Evolutionary conservation across 2,329 filamentous ascomycete species (phyloP).

Genomic region (Lachnellula hyalina): DNA sequence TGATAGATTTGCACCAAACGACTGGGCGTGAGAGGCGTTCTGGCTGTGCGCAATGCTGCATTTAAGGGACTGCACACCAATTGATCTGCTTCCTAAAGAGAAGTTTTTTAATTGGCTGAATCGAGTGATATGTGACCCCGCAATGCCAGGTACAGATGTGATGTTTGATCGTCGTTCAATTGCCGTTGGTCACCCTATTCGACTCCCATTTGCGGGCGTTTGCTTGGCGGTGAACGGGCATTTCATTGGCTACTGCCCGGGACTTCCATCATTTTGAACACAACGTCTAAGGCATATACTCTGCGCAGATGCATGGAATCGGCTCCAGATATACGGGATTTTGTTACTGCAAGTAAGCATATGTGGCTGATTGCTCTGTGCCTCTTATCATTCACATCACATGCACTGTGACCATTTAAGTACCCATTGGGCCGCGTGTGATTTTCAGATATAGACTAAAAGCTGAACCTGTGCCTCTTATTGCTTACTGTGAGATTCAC

Average conservation of each 20-base stretch:
- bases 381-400: constrained; percentile 1
- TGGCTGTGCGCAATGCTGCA: constrained; percentile 4
- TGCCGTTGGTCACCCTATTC: neutral
- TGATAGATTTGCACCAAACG: constrained; percentile 1
- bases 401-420: neutral
- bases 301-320: neutral
- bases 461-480: neutral
- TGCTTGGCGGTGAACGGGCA: constrained; percentile 5
- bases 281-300: neutral
- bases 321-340: neutral
- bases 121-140: neutral
- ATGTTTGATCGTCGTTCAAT: constrained; percentile 1
- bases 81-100: neutral
- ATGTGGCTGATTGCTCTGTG: neutral
- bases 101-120: constrained; percentile 3
- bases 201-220: neutral
- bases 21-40: constrained; percentile 5
- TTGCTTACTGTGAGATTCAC: neutral
- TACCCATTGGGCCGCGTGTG: neutral
- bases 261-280: neutral
- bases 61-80: neutral
- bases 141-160: neutral
- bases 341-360: neutral
- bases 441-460: neutral
- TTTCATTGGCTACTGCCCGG: constrained; percentile 1